phyloP scores from a whole-genome alignment of 106 monocot genomes.

The Acanthochlamys bracteata region DNA sequence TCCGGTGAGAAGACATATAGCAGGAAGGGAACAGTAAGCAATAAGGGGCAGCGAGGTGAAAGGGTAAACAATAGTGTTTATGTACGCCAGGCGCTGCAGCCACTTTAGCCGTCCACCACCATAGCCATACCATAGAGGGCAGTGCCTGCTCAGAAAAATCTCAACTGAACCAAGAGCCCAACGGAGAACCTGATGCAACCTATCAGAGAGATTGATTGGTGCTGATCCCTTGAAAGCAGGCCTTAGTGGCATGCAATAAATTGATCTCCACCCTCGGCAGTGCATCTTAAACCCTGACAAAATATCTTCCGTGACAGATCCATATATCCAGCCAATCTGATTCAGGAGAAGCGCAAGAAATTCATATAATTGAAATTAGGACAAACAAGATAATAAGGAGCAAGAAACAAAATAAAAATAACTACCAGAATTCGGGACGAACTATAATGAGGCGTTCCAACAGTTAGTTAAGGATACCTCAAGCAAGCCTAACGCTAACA shows the following conservation, averaged over 20 bases:
- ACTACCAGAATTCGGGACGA: no score
- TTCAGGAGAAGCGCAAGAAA: neutral
- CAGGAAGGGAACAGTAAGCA: constrained; percentile 80
- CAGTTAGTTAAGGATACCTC: no score
- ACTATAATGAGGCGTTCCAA: no score
- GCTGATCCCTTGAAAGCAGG: constrained; percentile 97
- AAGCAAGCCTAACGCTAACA: no score
- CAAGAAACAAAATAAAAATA: no score
- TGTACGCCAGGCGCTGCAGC: constrained; percentile 83
- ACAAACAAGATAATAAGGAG: neutral
- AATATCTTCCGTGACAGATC: constrained; percentile 94
- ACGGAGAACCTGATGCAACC: constrained; percentile 91
- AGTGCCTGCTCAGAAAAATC: constrained; percentile 90
- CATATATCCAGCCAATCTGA: constrained; percentile 97
- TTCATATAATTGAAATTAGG: neutral
- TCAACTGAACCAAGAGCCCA: constrained; percentile 98
- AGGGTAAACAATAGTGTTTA: constrained; percentile 89
- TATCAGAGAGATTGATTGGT: constrained; percentile 87
- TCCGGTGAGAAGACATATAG: constrained; percentile 89
- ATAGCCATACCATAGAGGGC: constrained; percentile 92
- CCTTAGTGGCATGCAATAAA: constrained; percentile 89
- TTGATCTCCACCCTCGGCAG: constrained; percentile 94
- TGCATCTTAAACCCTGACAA: constrained; percentile 97
- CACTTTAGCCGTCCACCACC: constrained; percentile 86
- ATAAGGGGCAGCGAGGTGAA: constrained; percentile 91